Conservation (phyloP, 306 rosid species). For the Cotoneaster glaucophyllus region DNA sequence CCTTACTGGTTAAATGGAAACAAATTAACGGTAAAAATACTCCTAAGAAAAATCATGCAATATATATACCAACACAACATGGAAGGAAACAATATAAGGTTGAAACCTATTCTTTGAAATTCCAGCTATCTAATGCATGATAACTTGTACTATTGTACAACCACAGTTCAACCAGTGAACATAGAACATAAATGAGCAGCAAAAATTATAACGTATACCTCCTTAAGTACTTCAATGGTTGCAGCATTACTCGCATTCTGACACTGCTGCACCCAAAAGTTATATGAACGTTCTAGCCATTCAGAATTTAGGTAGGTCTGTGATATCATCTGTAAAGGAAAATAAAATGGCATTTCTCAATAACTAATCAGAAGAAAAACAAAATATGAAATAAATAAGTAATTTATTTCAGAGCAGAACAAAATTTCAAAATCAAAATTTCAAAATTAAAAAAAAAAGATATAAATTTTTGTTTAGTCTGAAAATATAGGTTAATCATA, state of each 20-base stretch:
- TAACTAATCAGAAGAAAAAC: constrained; percentile 11
- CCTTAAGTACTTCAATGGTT: constrained; percentile 72
- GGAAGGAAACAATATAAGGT: constrained; percentile 1
- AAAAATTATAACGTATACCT: constrained; percentile 50
- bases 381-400: background rate
- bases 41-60: background rate
- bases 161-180: background rate
- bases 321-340: constrained; percentile 61
- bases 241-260: constrained; percentile 77
- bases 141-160: background rate
- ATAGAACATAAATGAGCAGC: constrained; percentile 8
- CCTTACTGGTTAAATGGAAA: background rate
- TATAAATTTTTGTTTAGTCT: background rate
- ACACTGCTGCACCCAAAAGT: constrained; percentile 69
- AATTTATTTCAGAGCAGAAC: constrained; percentile 3
- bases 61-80: background rate
- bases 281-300: constrained; percentile 62
- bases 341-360: constrained; percentile 11
- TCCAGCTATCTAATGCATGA: background rate
- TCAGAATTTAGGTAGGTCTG: constrained; percentile 52
- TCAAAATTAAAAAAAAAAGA: too few species aligned
- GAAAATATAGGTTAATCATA: background rate
- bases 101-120: background rate
- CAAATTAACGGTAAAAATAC: background rate
- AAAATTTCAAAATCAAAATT: background rate